A percentile compares a stretch with the other conserved stretches of the same genome.
These are phyloP conservation scores for Coccomyxa sp. DNA, from an alignment of 139 green algal species.

Conservation along the genomic window DNA sequence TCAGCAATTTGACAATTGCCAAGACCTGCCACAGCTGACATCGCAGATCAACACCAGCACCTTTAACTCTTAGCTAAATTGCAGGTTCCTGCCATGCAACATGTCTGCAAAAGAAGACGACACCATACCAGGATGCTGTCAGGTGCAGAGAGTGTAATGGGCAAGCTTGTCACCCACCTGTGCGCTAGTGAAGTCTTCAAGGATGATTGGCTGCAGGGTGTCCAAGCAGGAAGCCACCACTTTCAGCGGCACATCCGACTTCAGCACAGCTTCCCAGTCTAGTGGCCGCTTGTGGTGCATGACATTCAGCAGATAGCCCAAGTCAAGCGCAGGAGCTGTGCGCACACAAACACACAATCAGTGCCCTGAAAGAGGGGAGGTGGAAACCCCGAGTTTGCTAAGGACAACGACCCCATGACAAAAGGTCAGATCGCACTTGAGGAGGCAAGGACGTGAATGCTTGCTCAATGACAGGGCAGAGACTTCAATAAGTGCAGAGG, in stretches of 20 bases:
- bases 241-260: slow-evolving; percentile 64
- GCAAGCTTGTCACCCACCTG: too few relatives aligned
- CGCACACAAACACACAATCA: not conserved
- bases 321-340: slow-evolving; percentile 62
- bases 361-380: not conserved
- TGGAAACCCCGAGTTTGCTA: not conserved
- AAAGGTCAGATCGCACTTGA: not conserved
- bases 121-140: too few relatives aligned
- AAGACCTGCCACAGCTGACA: too few relatives aligned
- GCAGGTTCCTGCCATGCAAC: not conserved
- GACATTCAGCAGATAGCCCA: slow-evolving; percentile 78
- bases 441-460: not conserved
- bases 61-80: too few relatives aligned
- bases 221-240: slow-evolving; percentile 75
- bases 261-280: slow-evolving; percentile 61
- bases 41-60: not conserved
- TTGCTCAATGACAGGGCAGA: too few relatives aligned
- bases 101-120: too few relatives aligned
- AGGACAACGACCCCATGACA: not conserved
- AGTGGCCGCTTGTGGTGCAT: slow-evolving; percentile 68
- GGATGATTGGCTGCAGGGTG: slow-evolving; percentile 48
- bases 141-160: too few relatives aligned
- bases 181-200: slow-evolving; percentile 44
- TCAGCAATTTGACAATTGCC: too few relatives aligned
- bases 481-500: too few relatives aligned